Evolutionary conservation across 164 flowering plant genomes (phyloP).

Genomic region (Vitis labrusca): DNA sequence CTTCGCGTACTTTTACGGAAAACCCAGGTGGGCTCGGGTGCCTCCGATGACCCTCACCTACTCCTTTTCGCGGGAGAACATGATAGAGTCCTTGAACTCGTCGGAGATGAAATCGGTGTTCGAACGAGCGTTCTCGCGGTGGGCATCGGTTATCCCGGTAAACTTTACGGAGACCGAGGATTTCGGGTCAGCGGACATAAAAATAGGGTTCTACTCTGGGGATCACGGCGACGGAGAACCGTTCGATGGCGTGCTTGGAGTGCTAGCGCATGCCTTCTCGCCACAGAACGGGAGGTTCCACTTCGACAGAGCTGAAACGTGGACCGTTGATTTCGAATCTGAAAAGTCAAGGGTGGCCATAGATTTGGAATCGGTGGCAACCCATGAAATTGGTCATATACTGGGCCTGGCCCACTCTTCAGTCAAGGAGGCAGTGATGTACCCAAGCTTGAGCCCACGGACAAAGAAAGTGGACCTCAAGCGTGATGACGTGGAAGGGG

Average conservation of each 20-base stretch:
- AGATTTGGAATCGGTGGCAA: constrained; percentile 61
- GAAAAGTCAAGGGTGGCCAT: constrained; percentile 36
- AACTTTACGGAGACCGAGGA: constrained; percentile 37
- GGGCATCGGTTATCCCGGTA: constrained; percentile 62
- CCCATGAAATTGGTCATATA: constrained; percentile 69
- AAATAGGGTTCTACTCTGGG: constrained; percentile 51
- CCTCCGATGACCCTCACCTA: constrained; percentile 47
- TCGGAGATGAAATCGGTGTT: constrained; percentile 34
- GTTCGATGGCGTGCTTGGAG: constrained; percentile 71
- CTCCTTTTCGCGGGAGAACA: constrained; percentile 39
- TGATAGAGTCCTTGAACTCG: constrained; percentile 23
- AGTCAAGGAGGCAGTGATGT: constrained; percentile 62
- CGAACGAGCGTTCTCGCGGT: constrained; percentile 51
- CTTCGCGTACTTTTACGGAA: constrained; percentile 51
- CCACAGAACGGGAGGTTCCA: constrained; percentile 69
- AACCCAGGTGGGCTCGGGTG: constrained; percentile 44
- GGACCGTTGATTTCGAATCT: constrained; percentile 45
- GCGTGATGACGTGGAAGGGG: constrained; percentile 60
- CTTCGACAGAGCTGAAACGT: constrained; percentile 59
- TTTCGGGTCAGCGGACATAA: constrained; percentile 45
- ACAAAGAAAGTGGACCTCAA: constrained; percentile 45
- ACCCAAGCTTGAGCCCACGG: constrained; percentile 48
- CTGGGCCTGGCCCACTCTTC: constrained; percentile 63
- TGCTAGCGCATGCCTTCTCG: constrained; percentile 71
- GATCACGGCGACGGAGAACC: constrained; percentile 83